Evolutionary conservation across 129 eudicot genomes (phyloP).

Genomic region (Centaurea solstitialis): DNA sequence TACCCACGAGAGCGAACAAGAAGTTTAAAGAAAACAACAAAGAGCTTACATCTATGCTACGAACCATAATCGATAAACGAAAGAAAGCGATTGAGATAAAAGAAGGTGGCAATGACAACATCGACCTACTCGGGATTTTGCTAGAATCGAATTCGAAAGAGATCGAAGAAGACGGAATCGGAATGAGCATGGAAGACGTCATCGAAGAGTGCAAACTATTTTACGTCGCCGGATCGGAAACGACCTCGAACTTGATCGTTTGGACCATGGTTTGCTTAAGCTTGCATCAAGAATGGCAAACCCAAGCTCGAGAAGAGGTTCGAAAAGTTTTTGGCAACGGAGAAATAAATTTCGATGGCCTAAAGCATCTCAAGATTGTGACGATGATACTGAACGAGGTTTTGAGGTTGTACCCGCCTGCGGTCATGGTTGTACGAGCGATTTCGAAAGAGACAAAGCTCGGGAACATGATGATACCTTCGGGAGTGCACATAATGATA

Average conservation of each 20-base stretch:
- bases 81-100: slow-evolving; percentile 28
- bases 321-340: slow-evolving; percentile 17
- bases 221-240: slow-evolving; percentile 53
- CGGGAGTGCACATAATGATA: slow-evolving; percentile 21
- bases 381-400: slow-evolving; percentile 47
- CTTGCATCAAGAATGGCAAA: slow-evolving; percentile 46
- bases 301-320: slow-evolving; percentile 40
- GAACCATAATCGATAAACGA: slow-evolving; percentile 9
- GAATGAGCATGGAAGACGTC: slow-evolving; percentile 43
- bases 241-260: slow-evolving; percentile 45
- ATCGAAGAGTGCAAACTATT: slow-evolving; percentile 56
- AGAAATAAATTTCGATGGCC: slow-evolving; percentile 33
- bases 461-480: slow-evolving; percentile 30
- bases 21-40: slow-evolving; percentile 22
- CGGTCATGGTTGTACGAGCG: not conserved
- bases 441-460: slow-evolving; percentile 26
- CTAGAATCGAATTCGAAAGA: slow-evolving; percentile 34
- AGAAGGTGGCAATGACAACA: slow-evolving; percentile 1
- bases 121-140: slow-evolving; percentile 39
- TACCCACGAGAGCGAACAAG: slow-evolving; percentile 43
- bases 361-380: slow-evolving; percentile 33
- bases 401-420: slow-evolving; percentile 42
- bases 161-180: slow-evolving; percentile 12
- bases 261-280: slow-evolving; percentile 52
- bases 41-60: slow-evolving; percentile 8